phyloP scores from a whole-genome alignment of 345 rosid genomes.

The Triadica sebifera region DNA sequence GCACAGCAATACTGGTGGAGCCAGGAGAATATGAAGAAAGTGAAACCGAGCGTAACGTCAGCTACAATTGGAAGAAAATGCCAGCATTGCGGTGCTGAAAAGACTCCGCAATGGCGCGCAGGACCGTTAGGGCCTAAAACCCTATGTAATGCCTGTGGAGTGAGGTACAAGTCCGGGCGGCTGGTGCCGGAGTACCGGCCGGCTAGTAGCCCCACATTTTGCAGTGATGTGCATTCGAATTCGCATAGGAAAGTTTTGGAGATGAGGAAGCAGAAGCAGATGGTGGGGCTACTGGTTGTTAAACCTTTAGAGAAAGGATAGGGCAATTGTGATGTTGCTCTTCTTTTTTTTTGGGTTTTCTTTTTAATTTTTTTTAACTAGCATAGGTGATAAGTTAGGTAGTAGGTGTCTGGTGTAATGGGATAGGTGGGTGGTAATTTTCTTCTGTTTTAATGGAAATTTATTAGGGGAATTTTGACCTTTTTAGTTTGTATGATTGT shows the following conservation, averaged over 20 bases:
- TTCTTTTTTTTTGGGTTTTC: background rate
- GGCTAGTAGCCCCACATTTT: conserved; percentile 69
- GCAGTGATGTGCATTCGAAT: conserved; percentile 63
- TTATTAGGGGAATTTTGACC: conserved; percentile 32
- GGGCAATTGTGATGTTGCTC: conserved; percentile 3
- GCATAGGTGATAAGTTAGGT: conserved; percentile 30
- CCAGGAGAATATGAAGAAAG: conserved; percentile 23
- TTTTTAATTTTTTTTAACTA: conserved; percentile 16
- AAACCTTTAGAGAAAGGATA: conserved; percentile 49
- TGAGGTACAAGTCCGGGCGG: conserved; percentile 79
- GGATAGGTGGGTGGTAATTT: conserved; percentile 17
- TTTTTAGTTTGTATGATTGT: conserved; percentile 30
- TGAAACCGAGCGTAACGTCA: conserved; percentile 14
- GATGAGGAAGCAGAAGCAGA: conserved; percentile 62
- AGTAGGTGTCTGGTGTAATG: conserved; percentile 30
- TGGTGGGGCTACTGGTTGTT: conserved; percentile 26
- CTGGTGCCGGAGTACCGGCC: conserved; percentile 85
- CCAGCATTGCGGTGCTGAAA: conserved; percentile 77
- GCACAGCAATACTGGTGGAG: conserved; percentile 30
- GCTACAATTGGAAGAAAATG: conserved; percentile 63
- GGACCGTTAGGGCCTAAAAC: conserved; percentile 81
- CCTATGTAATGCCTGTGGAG: conserved; percentile 86
- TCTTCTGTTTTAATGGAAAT: conserved; percentile 24
- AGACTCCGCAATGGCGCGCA: conserved; percentile 91
- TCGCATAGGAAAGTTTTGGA: conserved; percentile 79